phyloP scores from a whole-genome alignment of 805 yeast genomes.

The Kuraishia capsulata region DNA sequence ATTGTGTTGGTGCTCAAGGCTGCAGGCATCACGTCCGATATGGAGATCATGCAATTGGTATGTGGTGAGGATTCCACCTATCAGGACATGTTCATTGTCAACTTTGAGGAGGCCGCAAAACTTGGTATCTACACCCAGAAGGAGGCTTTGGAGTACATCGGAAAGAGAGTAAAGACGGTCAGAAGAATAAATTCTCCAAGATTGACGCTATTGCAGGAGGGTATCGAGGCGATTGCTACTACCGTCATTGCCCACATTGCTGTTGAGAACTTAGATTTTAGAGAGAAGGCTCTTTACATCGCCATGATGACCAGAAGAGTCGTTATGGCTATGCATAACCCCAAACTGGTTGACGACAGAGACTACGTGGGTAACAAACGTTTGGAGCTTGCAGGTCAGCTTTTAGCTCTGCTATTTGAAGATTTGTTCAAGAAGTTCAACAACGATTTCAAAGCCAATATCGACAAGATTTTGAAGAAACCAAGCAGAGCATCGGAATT shows the following conservation, averaged over 20 bases:
- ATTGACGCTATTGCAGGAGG: constrained; percentile 78
- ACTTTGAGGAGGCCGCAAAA: constrained; percentile 88
- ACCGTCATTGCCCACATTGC: constrained; percentile 93
- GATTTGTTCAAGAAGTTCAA: constrained; percentile 96
- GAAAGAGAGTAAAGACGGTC: constrained; percentile 84
- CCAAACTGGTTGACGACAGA: constrained; percentile 94
- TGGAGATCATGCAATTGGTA: constrained; percentile 87
- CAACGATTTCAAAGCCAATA: constrained; percentile 86
- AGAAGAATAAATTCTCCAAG: constrained; percentile 82
- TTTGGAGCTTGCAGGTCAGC: constrained; percentile 93
- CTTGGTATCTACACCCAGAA: constrained; percentile 83
- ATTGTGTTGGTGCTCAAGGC: constrained; percentile 90
- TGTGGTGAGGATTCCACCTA: constrained; percentile 84
- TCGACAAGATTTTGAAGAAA: constrained; percentile 87
- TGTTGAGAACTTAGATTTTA: constrained; percentile 72
- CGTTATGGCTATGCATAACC: constrained; percentile 89
- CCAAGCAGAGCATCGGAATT: constrained; percentile 94
- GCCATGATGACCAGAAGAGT: constrained; percentile 97
- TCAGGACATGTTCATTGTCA: constrained; percentile 88
- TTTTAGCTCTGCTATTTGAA: constrained; percentile 90
- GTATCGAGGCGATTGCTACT: constrained; percentile 92
- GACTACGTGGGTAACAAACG: constrained; percentile 98
- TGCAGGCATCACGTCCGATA: constrained; percentile 86
- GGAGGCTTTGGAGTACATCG: constrained; percentile 88
- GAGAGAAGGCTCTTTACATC: constrained; percentile 89